Base-by-base conservation (phyloP, 2,329 filamentous ascomycete genomes). In the Bipolaris oryzae region DNA sequence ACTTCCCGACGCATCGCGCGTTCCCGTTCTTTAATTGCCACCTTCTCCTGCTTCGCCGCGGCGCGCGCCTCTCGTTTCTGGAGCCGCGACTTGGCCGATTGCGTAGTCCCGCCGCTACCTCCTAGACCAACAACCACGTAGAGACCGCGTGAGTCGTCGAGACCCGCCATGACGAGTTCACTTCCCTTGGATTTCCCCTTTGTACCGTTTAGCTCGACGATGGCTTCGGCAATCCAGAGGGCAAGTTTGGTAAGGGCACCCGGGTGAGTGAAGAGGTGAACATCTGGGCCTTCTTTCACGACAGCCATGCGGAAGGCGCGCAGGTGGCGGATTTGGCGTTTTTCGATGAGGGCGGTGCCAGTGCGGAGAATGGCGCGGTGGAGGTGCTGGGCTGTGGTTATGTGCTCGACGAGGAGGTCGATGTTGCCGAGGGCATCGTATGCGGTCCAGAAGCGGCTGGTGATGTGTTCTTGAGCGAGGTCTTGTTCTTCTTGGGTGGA, bases 81-180 rank as follows among this genome's bases (percentile, higher is more conserved):
- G 66, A 92, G 85, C 1, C 86, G 84, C 35, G 86, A 85, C 66
- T 74, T 74, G 3, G 70, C 68, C 0, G 89, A 80, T 39, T 83
- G 83, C 3, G 84, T 87, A 0, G 89, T 89, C 3, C 91, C 91
- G 2, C 93, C 92, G 1, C 93, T 92, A 3, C 93, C 91, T 1
- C 93, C 94, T 0, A 94, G 93, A 31, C 95, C 95, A 1, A 99
- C 94, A 3, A 99, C 91, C 1, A 97, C 84, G 73, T 97, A 99
- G 0, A 96, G 87, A 1, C 91, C 91, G 35, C 93, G 82, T 55
- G 86, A 87, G 75, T 98, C 94, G 68, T 98, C 92, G 15, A 98
- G 80, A 7, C 92, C 90, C 1, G 92, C 95, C 44, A 97, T 89
- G 0, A 99, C 95, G 3, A 99, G 84, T 3, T 95, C 94, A 2